Percentiles rank a stretch among this genome's conserved stretches.
Evolutionary conservation across 805 yeast species (phyloP).

Genomic region (Hanseniaspora hatyaiensis): DNA sequence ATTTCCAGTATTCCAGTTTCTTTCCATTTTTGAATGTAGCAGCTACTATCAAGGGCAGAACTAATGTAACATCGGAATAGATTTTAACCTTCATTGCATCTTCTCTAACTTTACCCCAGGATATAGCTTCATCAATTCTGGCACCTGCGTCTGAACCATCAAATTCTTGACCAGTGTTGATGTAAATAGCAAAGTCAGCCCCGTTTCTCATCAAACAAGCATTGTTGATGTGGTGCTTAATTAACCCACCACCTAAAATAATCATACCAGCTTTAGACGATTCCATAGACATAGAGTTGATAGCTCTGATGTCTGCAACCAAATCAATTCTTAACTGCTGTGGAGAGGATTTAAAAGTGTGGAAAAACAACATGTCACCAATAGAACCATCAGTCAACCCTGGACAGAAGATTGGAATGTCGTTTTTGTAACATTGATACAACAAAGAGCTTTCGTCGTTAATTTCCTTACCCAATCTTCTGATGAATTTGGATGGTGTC

Average conservation of each 20-base stretch:
- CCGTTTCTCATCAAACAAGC: constrained; percentile 99
- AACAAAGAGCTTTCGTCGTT: constrained; percentile 85
- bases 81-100: constrained; percentile 87
- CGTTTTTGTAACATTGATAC: constrained; percentile 96
- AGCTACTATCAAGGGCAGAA: constrained; percentile 91
- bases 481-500: constrained; percentile 90
- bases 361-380: constrained; percentile 98
- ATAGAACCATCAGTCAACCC: constrained; percentile 96
- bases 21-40: constrained; percentile 79
- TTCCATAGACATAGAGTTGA: constrained; percentile 90
- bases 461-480: constrained; percentile 89
- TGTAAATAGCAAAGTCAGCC: constrained; percentile 93
- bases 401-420: constrained; percentile 94
- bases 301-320: constrained; percentile 82
- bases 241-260: constrained; percentile 88
- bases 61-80: constrained; percentile 88
- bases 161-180: constrained; percentile 96
- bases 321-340: constrained; percentile 80
- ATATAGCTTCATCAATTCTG: constrained; percentile 95
- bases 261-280: constrained; percentile 93
- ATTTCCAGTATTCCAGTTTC: constrained; percentile 19
- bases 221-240: constrained; percentile 94
- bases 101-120: constrained; percentile 97
- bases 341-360: constrained; percentile 90
- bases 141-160: constrained; percentile 99